Conservation (phyloP, 2,329 filamentous ascomycete genomes). For the Whalleya microplaca region DNA sequence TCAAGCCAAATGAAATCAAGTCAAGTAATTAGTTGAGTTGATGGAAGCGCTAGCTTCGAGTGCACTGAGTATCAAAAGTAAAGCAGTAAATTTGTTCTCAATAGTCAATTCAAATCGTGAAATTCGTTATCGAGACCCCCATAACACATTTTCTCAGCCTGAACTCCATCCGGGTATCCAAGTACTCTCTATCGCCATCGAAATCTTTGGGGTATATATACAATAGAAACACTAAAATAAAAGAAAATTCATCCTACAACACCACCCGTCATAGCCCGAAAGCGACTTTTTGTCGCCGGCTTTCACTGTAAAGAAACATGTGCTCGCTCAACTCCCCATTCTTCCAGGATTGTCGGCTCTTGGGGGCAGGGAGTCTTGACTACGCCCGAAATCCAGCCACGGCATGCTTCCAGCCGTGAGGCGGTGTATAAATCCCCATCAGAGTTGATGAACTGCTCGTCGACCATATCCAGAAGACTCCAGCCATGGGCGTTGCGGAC, state of each 20-base stretch:
- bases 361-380: constrained; percentile 38
- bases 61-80: too few relatives aligned
- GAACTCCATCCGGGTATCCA: too few relatives aligned
- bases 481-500: constrained; percentile 49
- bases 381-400: constrained; percentile 49
- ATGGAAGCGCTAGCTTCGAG: too few relatives aligned
- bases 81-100: too few relatives aligned
- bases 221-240: not conserved
- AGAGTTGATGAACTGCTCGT: constrained; percentile 42
- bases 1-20: too few relatives aligned
- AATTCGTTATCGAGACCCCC: too few relatives aligned
- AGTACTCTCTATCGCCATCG: not conserved
- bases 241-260: not conserved
- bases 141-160: too few relatives aligned
- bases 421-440: constrained; percentile 40
- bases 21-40: too few relatives aligned
- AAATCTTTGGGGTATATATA: too few relatives aligned
- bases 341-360: constrained; percentile 43
- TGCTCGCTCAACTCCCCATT: constrained; percentile 40
- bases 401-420: constrained; percentile 49
- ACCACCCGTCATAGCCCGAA: not conserved
- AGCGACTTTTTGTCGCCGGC: not conserved
- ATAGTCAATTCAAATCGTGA: too few relatives aligned
- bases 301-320: not conserved
- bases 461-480: constrained; percentile 51